Base-by-base conservation (phyloP, 352 stramenopile species). In the Thraustochytrium striatum region DNA sequence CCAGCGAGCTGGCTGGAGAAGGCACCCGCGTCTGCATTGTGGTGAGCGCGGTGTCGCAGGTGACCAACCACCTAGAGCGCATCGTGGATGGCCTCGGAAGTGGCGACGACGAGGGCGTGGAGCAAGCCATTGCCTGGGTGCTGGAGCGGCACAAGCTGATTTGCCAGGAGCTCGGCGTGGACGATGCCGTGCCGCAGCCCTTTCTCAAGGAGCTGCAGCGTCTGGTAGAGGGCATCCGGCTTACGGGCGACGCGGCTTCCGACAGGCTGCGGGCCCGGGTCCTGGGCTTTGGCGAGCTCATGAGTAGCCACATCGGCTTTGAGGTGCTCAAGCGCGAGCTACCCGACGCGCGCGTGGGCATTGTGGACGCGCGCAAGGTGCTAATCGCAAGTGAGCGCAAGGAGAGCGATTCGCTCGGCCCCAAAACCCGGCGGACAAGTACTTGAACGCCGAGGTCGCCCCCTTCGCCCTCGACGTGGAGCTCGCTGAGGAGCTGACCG, bases 21-120 rank as follows among this genome's bases (percentile, higher is more conserved):
- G 57, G 79, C 2, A 78, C 79, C 3, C 83, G 82, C 70, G 89
- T 94, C 35, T 94, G 90, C 89, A 88, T 94, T 36, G 92, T 91
- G 61, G 93, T 94, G 83, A 92, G 88, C 47, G 90, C 90, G 68
- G 83, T 94, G 79, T 89, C 88, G 39, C 89, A 94, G 69, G 86
- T 93, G 39, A 94, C 89, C 81, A 94, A 94, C 84, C 89, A 91
- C 69, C 87, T 94, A 65, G 91, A 87, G 61, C 78, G 80, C 3
- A 87, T 88, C 28, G 84, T 92, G 61, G 83, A 68, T 19, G 70
- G 58, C 32, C 55, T 80, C 19, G n/a, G n/a, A n/a, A n/a, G n/a
- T n/a, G n/a, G n/a, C n/a, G 68, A 75, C 32, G 47, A 38, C n/a
- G 47, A 65, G n/a, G 68, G 30, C 33, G 41, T 65, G 36, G 36